These are phyloP conservation scores for Pyrrhoderma lamaoense DNA, from an alignment of 1,284 basidiomycete species.

Conservation along the genomic window DNA sequence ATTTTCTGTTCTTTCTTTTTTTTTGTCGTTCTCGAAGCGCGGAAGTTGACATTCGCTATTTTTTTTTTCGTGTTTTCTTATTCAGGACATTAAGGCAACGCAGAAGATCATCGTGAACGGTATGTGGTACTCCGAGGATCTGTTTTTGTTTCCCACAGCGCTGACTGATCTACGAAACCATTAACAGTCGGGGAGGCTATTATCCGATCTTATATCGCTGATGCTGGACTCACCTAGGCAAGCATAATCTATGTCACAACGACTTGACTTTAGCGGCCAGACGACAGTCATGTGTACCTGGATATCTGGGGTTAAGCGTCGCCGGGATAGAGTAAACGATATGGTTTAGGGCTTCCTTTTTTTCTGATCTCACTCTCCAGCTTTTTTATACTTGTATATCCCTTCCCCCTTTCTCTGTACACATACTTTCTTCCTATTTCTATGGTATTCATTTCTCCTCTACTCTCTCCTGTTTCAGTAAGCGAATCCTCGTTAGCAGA, in stretches of 20 bases:
- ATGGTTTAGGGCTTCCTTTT: too few species aligned
- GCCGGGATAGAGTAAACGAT: too few species aligned
- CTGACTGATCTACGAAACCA: background rate
- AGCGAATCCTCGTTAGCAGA: background rate
- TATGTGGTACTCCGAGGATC: constrained; percentile 29
- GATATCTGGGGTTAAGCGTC: too few species aligned
- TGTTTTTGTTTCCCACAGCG: background rate
- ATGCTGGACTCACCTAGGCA: constrained; percentile 41
- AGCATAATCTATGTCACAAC: too few species aligned
- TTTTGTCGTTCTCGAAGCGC: too few species aligned
- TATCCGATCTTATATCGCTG: constrained; percentile 50
- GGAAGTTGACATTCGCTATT: background rate
- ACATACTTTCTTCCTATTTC: background rate
- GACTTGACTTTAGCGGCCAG: too few species aligned
- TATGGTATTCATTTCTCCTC: background rate
- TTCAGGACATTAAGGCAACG: constrained; percentile 65
- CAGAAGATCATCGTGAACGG: constrained; percentile 66
- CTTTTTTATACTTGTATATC: background rate
- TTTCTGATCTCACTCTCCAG: too few species aligned
- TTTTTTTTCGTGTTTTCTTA: background rate
- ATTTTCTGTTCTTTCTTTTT: too few species aligned
- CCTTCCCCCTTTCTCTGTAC: background rate
- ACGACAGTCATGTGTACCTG: too few species aligned
- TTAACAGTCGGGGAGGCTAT: constrained; percentile 54
- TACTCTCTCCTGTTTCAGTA: background rate